Evolutionary conservation across 2,329 filamentous ascomycete species (phyloP).

Genomic region (Aspergillus melleus): DNA sequence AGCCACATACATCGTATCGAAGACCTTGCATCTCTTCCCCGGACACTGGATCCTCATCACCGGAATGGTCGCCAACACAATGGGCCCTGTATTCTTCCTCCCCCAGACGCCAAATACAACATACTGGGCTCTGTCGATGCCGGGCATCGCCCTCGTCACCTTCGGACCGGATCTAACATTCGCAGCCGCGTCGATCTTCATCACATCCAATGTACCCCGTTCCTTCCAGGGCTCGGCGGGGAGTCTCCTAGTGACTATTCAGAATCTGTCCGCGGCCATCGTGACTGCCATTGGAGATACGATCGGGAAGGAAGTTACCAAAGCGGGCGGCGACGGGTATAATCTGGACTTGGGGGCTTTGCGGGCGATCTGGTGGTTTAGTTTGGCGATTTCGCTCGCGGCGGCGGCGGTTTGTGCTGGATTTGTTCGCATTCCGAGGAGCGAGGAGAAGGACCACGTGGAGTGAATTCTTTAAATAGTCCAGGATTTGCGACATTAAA

Average conservation of each 20-base stretch:
- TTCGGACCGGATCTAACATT: constrained; percentile 49
- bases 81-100: background rate
- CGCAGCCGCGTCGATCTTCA: constrained; percentile 47
- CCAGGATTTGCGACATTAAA: too few relatives aligned
- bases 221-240: constrained; percentile 48
- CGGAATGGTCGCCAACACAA: background rate
- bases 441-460: constrained; percentile 31
- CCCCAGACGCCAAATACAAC: background rate
- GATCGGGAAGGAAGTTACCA: constrained; percentile 27
- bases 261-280: constrained; percentile 45
- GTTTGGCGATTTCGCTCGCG: constrained; percentile 29
- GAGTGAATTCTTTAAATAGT: background rate
- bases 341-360: constrained; percentile 29
- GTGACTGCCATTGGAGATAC: constrained; percentile 31
- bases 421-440: constrained; percentile 41
- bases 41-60: constrained; percentile 5
- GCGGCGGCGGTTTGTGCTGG: constrained; percentile 32
- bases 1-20: background rate
- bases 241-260: constrained; percentile 45
- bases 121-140: constrained; percentile 47
- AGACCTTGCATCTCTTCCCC: constrained; percentile 6
- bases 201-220: constrained; percentile 44
- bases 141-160: constrained; percentile 43
- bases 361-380: constrained; percentile 41
- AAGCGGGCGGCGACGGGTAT: constrained; percentile 8